Conservation (phyloP, 2,329 filamentous ascomycete genomes). For the Ophiosphaerella korrae region DNA sequence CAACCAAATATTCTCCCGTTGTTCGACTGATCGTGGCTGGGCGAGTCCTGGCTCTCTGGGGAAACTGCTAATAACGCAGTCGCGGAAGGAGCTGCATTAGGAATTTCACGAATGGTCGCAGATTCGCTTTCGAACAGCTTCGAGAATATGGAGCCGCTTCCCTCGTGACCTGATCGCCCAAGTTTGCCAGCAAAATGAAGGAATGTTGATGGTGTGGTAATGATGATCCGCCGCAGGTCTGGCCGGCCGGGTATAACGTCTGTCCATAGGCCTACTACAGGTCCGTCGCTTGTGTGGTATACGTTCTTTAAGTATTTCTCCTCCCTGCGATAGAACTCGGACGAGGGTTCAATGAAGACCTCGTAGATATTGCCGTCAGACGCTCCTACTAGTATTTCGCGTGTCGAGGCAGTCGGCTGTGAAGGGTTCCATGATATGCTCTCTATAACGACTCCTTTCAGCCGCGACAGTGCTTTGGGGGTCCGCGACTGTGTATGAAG, state of each 20-base stretch:
- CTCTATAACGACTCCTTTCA: constrained; percentile 88
- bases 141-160: constrained; percentile 82
- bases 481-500: constrained; percentile 93
- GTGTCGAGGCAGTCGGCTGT: constrained; percentile 87
- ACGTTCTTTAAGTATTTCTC: constrained; percentile 88
- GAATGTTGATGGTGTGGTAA: constrained; percentile 78
- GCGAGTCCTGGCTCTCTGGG: constrained; percentile 67
- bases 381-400: constrained; percentile 89
- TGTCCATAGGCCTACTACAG: constrained; percentile 84
- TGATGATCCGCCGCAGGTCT: constrained; percentile 76
- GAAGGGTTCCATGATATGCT: constrained; percentile 94
- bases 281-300: constrained; percentile 80
- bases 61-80: constrained; percentile 75
- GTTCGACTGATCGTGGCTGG: constrained; percentile 57
- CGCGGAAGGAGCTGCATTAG: constrained; percentile 62
- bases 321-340: constrained; percentile 93
- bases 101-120: constrained; percentile 75
- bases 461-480: constrained; percentile 77
- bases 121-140: constrained; percentile 87
- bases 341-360: constrained; percentile 89
- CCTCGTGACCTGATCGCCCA: constrained; percentile 73
- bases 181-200: constrained; percentile 82
- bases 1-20: constrained; percentile 83
- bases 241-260: constrained; percentile 71
- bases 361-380: constrained; percentile 97